Percentiles rank a stretch among this genome's conserved stretches.
These are phyloP conservation scores for Monilinia polystroma DNA, from an alignment of 2,329 filamentous ascomycete species.

Conservation along the genomic window DNA sequence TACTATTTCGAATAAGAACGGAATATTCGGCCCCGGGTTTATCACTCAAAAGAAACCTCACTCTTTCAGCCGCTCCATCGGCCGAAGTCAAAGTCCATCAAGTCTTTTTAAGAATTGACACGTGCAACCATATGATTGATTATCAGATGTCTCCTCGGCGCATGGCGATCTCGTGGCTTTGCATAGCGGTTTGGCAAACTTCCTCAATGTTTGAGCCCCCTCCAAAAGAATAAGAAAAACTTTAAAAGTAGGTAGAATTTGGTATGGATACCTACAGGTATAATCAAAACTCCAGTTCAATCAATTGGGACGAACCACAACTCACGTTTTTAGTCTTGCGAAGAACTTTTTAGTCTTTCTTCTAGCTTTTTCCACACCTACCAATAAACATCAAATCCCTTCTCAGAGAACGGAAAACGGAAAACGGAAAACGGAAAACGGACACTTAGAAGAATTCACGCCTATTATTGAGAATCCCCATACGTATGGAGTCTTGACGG, in stretches of 20 bases:
- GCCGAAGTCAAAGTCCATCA: not conserved
- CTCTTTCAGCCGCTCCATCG: not conserved
- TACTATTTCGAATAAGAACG: not conserved
- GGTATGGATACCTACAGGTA: too few relatives aligned
- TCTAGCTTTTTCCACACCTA: not conserved
- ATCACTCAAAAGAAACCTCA: not conserved
- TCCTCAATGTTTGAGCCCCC: not conserved
- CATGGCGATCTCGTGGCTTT: constrained; percentile 8
- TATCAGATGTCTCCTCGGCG: constrained; percentile 1
- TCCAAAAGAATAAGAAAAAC: not conserved
- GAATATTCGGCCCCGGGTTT: not conserved
- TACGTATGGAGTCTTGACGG: not conserved
- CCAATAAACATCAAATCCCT: not conserved
- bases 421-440: constrained; percentile 6
- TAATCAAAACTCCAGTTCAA: not conserved
- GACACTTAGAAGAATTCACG: not conserved
- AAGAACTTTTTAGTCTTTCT: not conserved
- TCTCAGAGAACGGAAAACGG: not conserved
- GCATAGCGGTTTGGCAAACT: not conserved
- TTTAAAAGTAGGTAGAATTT: not conserved
- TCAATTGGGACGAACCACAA: not conserved
- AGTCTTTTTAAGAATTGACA: not conserved
- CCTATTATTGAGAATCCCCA: not conserved
- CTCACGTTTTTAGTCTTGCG: not conserved
- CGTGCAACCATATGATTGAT: not conserved